phyloP scores from a whole-genome alignment of 805 yeast genomes.

The Zygoascus biomembranicola region DNA sequence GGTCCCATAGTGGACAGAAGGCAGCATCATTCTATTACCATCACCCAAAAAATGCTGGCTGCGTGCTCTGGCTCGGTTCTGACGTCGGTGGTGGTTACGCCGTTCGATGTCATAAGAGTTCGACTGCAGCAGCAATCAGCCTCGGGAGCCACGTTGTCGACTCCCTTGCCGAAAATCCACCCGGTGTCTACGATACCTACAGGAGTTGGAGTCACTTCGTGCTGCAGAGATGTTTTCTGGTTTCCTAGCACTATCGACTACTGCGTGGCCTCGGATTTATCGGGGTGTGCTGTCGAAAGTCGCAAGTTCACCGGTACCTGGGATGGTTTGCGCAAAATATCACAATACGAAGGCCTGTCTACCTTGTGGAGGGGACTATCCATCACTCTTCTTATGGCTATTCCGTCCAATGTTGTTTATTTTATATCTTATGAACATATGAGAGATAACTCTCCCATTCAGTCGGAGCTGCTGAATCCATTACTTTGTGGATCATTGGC shows the following conservation, averaged over 20 bases:
- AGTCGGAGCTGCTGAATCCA: slow-evolving; percentile 49
- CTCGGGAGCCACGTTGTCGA: slow-evolving; percentile 3
- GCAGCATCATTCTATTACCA: not conserved
- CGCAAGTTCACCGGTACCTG: slow-evolving; percentile 53
- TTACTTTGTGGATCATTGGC: slow-evolving; percentile 80
- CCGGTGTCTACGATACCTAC: slow-evolving; percentile 20
- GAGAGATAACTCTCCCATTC: slow-evolving; percentile 62
- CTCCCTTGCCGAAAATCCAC: slow-evolving; percentile 5
- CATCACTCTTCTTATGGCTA: slow-evolving; percentile 71
- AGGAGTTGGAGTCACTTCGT: slow-evolving; percentile 31
- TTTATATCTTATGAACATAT: slow-evolving; percentile 88
- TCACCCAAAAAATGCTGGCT: slow-evolving; percentile 28
- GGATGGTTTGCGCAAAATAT: slow-evolving; percentile 62
- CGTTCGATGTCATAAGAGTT: slow-evolving; percentile 37
- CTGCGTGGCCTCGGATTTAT: slow-evolving; percentile 29
- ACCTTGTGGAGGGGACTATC: slow-evolving; percentile 89
- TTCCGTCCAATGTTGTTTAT: slow-evolving; percentile 89
- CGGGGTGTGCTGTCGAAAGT: slow-evolving; percentile 33
- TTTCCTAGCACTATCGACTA: slow-evolving; percentile 30
- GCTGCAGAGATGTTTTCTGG: slow-evolving; percentile 34
- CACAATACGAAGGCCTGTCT: slow-evolving; percentile 59
- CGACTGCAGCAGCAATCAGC: slow-evolving; percentile 33
- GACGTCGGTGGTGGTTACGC: slow-evolving; percentile 35
- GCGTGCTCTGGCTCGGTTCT: slow-evolving; percentile 36
- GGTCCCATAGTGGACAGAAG: not conserved